Evolutionary conservation across 2,329 filamentous ascomycete genomes (phyloP).

Genomic region (Cytospora chrysosperma): DNA sequence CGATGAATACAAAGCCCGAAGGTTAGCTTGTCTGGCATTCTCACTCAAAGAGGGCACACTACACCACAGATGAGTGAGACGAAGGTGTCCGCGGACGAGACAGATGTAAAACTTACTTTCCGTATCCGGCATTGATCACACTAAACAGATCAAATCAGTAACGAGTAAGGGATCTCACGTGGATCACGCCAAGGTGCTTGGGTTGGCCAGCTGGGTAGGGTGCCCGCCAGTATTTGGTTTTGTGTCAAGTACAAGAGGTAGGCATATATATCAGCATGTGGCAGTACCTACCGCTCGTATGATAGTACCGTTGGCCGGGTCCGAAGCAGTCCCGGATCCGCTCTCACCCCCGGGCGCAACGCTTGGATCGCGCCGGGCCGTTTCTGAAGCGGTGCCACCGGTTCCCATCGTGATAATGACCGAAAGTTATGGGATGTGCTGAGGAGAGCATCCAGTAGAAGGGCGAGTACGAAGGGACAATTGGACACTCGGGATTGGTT

Average conservation of each 20-base stretch:
- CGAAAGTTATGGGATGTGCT: not conserved
- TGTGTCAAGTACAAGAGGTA: not conserved
- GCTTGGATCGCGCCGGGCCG: constrained; percentile 15
- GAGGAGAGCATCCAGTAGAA: not conserved
- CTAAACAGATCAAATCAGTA: constrained; percentile 25
- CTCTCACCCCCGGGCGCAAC: constrained; percentile 1
- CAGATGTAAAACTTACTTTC: constrained; percentile 33
- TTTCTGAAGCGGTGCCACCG: constrained; percentile 13
- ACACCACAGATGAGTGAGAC: not conserved
- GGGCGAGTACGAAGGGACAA: not conserved
- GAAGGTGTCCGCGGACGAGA: constrained; percentile 23
- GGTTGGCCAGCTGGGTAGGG: not conserved
- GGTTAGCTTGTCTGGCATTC: not conserved
- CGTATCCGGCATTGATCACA: constrained; percentile 41
- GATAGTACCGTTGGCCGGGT: constrained; percentile 12
- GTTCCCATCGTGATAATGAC: constrained; percentile 12
- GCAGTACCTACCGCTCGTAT: constrained; percentile 23
- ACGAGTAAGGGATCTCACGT: not conserved
- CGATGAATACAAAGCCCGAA: not conserved
- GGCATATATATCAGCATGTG: not conserved
- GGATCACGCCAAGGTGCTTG: not conserved
- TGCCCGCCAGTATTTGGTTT: not conserved
- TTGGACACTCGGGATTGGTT: not conserved
- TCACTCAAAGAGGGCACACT: not conserved
- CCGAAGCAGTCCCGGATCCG: constrained; percentile 12